Conservation (phyloP, 192 early-diverging fungal species). For the Spinellus fusiger region DNA sequence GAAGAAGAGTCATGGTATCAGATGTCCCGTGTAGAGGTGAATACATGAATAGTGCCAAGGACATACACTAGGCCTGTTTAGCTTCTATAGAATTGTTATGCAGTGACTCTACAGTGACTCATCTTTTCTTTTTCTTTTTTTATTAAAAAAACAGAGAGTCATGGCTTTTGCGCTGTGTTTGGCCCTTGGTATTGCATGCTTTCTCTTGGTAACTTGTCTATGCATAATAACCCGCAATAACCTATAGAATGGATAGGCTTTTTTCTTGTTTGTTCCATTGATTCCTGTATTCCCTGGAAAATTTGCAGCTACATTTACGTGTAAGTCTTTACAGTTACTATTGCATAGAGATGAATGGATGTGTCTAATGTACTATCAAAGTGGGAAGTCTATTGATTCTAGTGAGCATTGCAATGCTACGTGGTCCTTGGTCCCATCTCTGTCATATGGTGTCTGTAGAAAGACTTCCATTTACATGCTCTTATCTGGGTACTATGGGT, state of each 20-base stretch:
- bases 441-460: slow-evolving; percentile 73
- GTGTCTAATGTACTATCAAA: slow-evolving; percentile 27
- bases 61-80: neutral
- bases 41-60: neutral
- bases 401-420: slow-evolving; percentile 61
- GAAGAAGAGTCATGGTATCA: slow-evolving; percentile 35
- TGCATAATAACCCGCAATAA: neutral
- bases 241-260: slow-evolving; percentile 11
- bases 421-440: slow-evolving; percentile 76
- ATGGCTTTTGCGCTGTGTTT: slow-evolving; percentile 49
- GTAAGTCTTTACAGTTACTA: slow-evolving; percentile 42
- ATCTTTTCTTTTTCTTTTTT: neutral
- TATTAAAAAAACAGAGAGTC: slow-evolving; percentile 3
- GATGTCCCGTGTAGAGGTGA: slow-evolving; percentile 36
- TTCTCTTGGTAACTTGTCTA: slow-evolving; percentile 10
- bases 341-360: neutral
- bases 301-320: slow-evolving; percentile 74
- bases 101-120: neutral
- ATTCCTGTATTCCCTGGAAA: slow-evolving; percentile 62
- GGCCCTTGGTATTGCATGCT: slow-evolving; percentile 42
- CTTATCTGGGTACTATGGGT: slow-evolving; percentile 78
- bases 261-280: slow-evolving; percentile 59
- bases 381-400: slow-evolving; percentile 38
- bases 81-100: slow-evolving; percentile 30
- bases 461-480: slow-evolving; percentile 71